A percentile compares a stretch with the other conserved stretches of the same genome.
phyloP scores from a whole-genome alignment of 257 asterid genomes.

The Nicotiana tomentosiformis region DNA sequence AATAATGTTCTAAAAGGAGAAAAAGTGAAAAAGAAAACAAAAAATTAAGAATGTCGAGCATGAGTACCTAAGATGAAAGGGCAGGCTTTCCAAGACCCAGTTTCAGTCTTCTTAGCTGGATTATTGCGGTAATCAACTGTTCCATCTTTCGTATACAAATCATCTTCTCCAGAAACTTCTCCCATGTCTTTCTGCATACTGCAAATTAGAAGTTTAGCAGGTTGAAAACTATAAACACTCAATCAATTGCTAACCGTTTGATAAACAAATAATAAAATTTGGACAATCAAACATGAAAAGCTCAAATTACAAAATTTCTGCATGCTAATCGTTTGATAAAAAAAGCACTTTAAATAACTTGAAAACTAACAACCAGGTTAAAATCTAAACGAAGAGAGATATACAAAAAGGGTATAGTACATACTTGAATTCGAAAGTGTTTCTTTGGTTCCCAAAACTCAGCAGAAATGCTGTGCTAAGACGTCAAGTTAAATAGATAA shows the following conservation, averaged over 20 bases:
- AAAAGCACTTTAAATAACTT: background rate
- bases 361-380: background rate
- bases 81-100: slow-evolving; percentile 83
- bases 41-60: background rate
- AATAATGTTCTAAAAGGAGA: background rate
- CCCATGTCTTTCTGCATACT: slow-evolving; percentile 15
- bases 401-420: background rate
- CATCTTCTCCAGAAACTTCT: slow-evolving; percentile 23
- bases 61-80: slow-evolving; percentile 60
- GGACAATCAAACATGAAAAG: background rate
- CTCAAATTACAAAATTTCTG: background rate
- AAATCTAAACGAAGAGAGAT: background rate
- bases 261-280: background rate
- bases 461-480: background rate
- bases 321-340: background rate
- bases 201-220: background rate
- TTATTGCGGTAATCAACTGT: slow-evolving; percentile 53
- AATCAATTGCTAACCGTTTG: too few relatives aligned
- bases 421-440: background rate
- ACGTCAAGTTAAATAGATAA: background rate
- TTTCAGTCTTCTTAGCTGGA: slow-evolving; percentile 60
- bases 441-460: background rate
- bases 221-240: background rate
- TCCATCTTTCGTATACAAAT: slow-evolving; percentile 63
- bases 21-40: background rate